Base-by-base conservation (phyloP, 441 rosid genomes). In the Omphalea diandra region DNA sequence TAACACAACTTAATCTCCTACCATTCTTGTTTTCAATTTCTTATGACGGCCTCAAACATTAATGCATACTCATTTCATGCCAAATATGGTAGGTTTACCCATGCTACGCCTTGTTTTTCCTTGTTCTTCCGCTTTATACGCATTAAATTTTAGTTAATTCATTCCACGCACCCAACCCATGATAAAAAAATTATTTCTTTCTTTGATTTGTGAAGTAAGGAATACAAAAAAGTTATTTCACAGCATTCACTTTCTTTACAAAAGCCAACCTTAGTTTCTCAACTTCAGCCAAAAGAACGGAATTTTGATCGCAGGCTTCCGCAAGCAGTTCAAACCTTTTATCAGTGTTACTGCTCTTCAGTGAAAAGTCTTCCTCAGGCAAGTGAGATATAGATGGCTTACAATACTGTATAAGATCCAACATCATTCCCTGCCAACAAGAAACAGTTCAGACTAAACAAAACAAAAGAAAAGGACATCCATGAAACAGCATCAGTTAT, bases 301-400 rank as follows among this genome's bases (percentile, higher is more conserved):
- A 80, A 78, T 81, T 84, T 29, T 88, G 81, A 67, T 93, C 84
- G 46, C 92, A 90, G 26, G 93, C 92, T 70, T 83, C 92, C 59
- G 62, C 83, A 12, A 91, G 77, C 67, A 81, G 72, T 60, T 80
- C 72, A 61, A 90, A 58, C 74, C 90, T 84, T 71, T 70, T 72
- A 53, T 74, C 82, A 1, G 58, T 54, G 47, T 73, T 63, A 20
- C 62, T 44, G 24, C 1, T 75, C 49, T 65, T 49, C 68, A 26
- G 55, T 4, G 52, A n/a, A 35, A 38, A 26, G 41, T 68, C 77
- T 73, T 75, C 79, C 70, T 64, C 83, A 32, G 68, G 75, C 78
- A 49, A 70, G 32, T 4, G 46, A 27, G 75, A 57, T 62, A 64
- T 55, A 5, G 68, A 35, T 33, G 71, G 60, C 40, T 82, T 81